A percentile compares a stretch with the other conserved stretches of the same genome.
Evolutionary conservation across 495 filamentous ascomycete species (phyloP).

Genomic region (Mytilinidion resinicola): DNA sequence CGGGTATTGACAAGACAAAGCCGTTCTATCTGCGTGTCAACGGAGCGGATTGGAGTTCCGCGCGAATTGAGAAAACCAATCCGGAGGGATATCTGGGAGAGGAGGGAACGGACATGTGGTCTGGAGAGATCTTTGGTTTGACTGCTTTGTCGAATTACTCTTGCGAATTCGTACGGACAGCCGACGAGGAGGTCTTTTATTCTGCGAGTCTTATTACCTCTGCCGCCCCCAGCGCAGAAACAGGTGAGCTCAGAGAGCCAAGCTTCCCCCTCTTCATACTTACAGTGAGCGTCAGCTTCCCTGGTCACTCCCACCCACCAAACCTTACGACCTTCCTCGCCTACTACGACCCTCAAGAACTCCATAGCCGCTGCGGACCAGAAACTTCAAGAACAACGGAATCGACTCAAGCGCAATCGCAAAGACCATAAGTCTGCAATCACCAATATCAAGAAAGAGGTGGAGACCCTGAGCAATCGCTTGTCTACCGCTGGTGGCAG

Average conservation of each 20-base stretch:
- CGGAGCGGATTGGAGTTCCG: slow-evolving; percentile 80
- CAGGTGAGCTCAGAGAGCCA: slow-evolving; percentile 39
- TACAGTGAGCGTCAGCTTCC: slow-evolving; percentile 38
- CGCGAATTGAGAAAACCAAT: slow-evolving; percentile 48
- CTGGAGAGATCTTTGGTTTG: slow-evolving; percentile 82
- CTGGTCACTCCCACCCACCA: slow-evolving; percentile 57
- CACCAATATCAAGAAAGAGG: slow-evolving; percentile 67
- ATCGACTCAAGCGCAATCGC: slow-evolving; percentile 64
- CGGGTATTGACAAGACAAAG: slow-evolving; percentile 53
- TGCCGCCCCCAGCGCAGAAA: slow-evolving; percentile 60
- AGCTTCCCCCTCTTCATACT: slow-evolving; percentile 6
- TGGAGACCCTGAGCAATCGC: slow-evolving; percentile 62
- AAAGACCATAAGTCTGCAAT: slow-evolving; percentile 73
- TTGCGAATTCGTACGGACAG: slow-evolving; percentile 73
- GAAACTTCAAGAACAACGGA: slow-evolving; percentile 70
- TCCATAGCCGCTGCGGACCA: slow-evolving; percentile 75
- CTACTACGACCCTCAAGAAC: slow-evolving; percentile 79
- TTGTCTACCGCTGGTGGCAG: slow-evolving; percentile 68
- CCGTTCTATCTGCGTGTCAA: slow-evolving; percentile 89
- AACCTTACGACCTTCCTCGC: slow-evolving; percentile 62
- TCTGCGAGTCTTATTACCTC: slow-evolving; percentile 75
- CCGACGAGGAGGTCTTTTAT: slow-evolving; percentile 66
- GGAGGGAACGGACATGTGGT: slow-evolving; percentile 55
- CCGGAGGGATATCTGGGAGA: slow-evolving; percentile 47
- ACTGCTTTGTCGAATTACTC: slow-evolving; percentile 79